Conservation (phyloP, 1,284 basidiomycete genomes). For the Ganoderma sinense region DNA sequence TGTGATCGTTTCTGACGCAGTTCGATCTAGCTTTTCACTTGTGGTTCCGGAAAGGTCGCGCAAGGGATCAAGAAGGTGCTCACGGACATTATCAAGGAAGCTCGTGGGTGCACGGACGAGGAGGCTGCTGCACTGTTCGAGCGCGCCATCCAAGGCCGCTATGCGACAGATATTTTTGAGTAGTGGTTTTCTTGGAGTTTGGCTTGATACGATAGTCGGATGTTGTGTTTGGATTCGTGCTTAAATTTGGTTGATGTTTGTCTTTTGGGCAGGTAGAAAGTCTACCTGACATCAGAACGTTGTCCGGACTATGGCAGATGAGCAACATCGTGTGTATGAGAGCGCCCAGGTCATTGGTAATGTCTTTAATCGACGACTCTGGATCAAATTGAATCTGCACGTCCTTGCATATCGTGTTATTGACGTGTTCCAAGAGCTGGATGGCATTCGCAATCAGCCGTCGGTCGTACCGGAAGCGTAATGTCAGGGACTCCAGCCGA, state of each 20-base stretch:
- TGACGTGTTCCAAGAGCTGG: background rate
- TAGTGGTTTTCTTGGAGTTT: slow-evolving; percentile 16
- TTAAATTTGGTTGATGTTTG: background rate
- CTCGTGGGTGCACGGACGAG: slow-evolving; percentile 35
- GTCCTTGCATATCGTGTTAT: background rate
- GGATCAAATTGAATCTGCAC: background rate
- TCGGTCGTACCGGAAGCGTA: background rate
- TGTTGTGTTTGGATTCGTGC: background rate
- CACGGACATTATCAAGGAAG: slow-evolving; percentile 46
- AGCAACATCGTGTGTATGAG: no score
- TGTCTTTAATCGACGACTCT: no score
- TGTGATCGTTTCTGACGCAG: background rate
- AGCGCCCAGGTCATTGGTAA: no score
- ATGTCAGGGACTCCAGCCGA: background rate
- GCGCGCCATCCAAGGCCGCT: slow-evolving; percentile 46
- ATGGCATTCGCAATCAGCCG: background rate
- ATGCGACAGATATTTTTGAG: slow-evolving; percentile 55
- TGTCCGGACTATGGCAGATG: no score
- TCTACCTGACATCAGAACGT: background rate
- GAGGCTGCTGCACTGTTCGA: slow-evolving; percentile 43
- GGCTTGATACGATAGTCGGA: background rate
- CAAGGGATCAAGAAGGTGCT: slow-evolving; percentile 48
- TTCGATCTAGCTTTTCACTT: slow-evolving; percentile 52
- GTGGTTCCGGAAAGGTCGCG: slow-evolving; percentile 51
- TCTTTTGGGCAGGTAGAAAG: background rate